Evolutionary conservation across 257 asterid species (phyloP), one percentile per base, ranked within the genome.

Genomic region (Solanum lycopersicoides): DNA sequence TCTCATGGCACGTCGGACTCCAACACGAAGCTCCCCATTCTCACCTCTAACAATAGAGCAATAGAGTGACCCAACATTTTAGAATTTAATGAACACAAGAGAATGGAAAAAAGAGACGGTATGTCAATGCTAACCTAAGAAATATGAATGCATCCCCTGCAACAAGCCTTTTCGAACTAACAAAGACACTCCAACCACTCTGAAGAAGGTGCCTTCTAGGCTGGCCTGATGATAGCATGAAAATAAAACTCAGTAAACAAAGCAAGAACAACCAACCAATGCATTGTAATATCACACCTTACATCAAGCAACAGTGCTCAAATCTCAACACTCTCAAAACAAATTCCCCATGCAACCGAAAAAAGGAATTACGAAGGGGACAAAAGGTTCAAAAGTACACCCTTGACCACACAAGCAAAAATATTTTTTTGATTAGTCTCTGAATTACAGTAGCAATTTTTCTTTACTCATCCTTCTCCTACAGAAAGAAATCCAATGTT

Each of bases 1-100:
- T 88, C 96, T 93, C 98, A 95, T 93, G 72, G 93, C 91, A 92
- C 96, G 92, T 76, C 98, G 90, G 34, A 95, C 98, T 39, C 98
- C 98, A 91, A 95, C 98, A 73, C 98, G 93, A 86, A 95, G 98
- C 86, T 94, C 96, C 87, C 95, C 96, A 84, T 91, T 92, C 85
- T 94, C 98, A 85, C 98, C 98, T 88, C 98, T 94, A 72, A 68
- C 85, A 59, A 59, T 59, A 59, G 66, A 59, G 25, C 66, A 47
- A 50, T 50, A 80, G 25, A 28, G 69, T 18, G 68, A 18, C 68
- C 69, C 69, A 50, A 80, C 44, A 80, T 80, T 80, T 80, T 65
- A 80, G 42, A 50, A 16, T 53, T 80, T 47, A 80, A 80, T 30
- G 68, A 80, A 47, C 9, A 8, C 69, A 18, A 50, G 28, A 80